Percentiles rank a stretch among this genome's conserved stretches.
phyloP scores from a whole-genome alignment of 306 rosid species.

The Cicer yamashitae region DNA sequence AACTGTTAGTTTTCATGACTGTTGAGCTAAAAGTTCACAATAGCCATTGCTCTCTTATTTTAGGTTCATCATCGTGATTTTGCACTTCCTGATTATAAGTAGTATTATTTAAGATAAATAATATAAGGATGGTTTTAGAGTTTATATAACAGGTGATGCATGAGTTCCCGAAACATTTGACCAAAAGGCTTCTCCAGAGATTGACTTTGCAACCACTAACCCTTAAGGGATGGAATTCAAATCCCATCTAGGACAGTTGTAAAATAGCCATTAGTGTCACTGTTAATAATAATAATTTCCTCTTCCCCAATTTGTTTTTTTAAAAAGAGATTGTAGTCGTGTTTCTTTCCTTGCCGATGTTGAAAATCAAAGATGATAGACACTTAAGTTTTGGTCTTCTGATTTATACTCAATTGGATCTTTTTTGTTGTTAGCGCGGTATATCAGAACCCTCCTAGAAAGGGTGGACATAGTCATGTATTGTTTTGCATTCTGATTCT shows the following conservation, averaged over 20 bases:
- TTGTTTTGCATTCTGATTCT: conserved; percentile 33
- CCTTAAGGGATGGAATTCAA: too few relatives aligned
- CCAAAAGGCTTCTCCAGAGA: not conserved
- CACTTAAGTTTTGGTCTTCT: conserved; percentile 9
- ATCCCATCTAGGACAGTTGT: too few relatives aligned
- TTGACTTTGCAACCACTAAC: too few relatives aligned
- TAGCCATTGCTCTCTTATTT: conserved; percentile 8
- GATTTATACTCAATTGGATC: conserved; percentile 7
- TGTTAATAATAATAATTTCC: too few relatives aligned
- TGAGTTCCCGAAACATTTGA: not conserved
- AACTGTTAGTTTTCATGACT: too few relatives aligned
- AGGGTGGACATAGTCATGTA: not conserved
- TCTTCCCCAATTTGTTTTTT: too few relatives aligned
- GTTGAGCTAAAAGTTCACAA: not conserved
- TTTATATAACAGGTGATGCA: conserved; percentile 6
- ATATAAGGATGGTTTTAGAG: conserved; percentile 15
- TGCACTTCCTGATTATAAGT: conserved; percentile 15
- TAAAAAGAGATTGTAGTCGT: not conserved
- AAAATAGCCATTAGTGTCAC: too few relatives aligned
- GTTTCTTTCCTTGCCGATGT: conserved; percentile 28
- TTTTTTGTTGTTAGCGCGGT: not conserved
- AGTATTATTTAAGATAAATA: not conserved
- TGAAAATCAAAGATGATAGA: conserved; percentile 19
- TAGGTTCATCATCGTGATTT: conserved; percentile 10
- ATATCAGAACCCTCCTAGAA: not conserved